Conservation (phyloP, 2,329 filamentous ascomycete species). For the Myriangium duriaei region DNA sequence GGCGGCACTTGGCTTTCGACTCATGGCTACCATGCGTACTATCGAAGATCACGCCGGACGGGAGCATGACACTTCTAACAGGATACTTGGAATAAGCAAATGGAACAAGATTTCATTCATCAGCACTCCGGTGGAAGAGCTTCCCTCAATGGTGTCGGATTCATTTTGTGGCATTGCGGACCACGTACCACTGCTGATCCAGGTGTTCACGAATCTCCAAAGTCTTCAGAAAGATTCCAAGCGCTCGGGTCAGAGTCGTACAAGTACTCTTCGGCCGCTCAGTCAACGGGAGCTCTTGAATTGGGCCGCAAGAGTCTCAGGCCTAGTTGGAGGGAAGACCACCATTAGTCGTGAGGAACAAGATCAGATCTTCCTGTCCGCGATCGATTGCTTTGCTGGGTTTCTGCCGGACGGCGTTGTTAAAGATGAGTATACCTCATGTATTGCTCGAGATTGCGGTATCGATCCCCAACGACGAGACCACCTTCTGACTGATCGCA, state of each 20-base stretch:
- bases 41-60: constrained; percentile 51
- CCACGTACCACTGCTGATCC: constrained; percentile 43
- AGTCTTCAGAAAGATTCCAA: constrained; percentile 29
- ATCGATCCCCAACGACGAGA: constrained; percentile 71
- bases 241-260: constrained; percentile 37
- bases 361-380: constrained; percentile 86
- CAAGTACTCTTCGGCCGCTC: constrained; percentile 42
- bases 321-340: constrained; percentile 48
- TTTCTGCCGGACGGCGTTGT: constrained; percentile 56
- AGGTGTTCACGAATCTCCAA: constrained; percentile 38
- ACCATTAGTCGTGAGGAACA: constrained; percentile 56
- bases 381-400: constrained; percentile 81
- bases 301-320: constrained; percentile 68
- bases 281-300: constrained; percentile 76
- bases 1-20: constrained; percentile 72
- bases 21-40: constrained; percentile 84
- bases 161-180: constrained; percentile 57
- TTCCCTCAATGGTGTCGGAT: constrained; percentile 58
- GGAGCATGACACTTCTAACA: constrained; percentile 53
- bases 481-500: constrained; percentile 61
- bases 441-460: constrained; percentile 76
- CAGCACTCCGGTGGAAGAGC: constrained; percentile 54
- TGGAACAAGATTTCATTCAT: constrained; percentile 69
- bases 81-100: constrained; percentile 69
- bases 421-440: constrained; percentile 47